Percentiles rank a stretch among this genome's conserved stretches.
These are phyloP conservation scores for Populus hybrid DNA, from an alignment of 441 rosid species.

Conservation along the genomic window DNA sequence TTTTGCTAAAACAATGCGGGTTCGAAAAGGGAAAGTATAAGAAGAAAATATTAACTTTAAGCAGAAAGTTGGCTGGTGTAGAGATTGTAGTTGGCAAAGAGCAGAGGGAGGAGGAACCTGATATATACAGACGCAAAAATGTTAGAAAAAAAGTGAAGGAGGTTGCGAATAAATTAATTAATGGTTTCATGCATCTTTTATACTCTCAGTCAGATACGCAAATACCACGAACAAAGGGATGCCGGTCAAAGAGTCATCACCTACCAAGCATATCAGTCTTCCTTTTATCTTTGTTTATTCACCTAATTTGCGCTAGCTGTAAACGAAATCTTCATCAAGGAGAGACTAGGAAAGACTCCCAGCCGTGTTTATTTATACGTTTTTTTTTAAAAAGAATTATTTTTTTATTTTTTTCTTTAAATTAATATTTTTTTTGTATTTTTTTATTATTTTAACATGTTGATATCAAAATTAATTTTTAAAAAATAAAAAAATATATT, in stretches of 20 bases:
- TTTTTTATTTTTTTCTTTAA: no score
- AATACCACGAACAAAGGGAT: neutral
- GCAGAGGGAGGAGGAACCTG: neutral
- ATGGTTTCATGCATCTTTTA: neutral
- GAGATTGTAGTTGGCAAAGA: neutral
- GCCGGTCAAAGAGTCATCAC: conserved; percentile 4
- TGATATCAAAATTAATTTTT: no score
- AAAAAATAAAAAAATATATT: no score
- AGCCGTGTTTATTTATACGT: no score
- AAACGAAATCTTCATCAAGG: neutral
- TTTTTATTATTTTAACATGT: no score
- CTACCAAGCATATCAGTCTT: neutral
- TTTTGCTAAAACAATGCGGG: neutral
- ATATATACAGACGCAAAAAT: neutral
- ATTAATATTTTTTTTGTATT: no score
- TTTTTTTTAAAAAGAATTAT: no score
- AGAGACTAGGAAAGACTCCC: neutral
- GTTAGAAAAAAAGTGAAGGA: neutral
- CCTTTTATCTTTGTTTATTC: neutral
- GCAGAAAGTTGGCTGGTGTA: no score
- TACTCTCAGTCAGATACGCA: neutral
- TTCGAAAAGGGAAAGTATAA: neutral
- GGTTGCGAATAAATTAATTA: neutral
- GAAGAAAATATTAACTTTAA: neutral
- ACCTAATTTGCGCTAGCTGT: neutral